Evolutionary conservation across 2,329 filamentous ascomycete species (phyloP).

Genomic region (Xylaria digitata): DNA sequence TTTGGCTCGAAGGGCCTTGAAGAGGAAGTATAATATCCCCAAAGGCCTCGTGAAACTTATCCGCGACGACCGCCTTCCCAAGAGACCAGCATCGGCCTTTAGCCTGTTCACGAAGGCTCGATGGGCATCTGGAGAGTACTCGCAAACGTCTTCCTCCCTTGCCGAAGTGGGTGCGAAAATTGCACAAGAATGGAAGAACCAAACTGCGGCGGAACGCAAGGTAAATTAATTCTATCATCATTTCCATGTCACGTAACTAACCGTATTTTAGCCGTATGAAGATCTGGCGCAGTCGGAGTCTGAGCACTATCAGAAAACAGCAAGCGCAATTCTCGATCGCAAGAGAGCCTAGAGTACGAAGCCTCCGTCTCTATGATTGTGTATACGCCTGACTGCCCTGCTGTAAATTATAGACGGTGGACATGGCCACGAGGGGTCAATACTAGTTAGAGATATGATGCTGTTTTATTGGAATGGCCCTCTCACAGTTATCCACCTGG

Average conservation of each 20-base stretch:
- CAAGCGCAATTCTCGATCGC: slow-evolving; percentile 41
- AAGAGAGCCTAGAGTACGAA: not conserved
- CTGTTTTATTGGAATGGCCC: not conserved
- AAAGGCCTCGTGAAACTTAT: slow-evolving; percentile 49
- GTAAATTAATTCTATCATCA: slow-evolving; percentile 46
- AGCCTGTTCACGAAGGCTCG: slow-evolving; percentile 54
- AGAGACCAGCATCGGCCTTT: slow-evolving; percentile 51
- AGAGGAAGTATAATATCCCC: slow-evolving; percentile 50
- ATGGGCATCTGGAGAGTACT: slow-evolving; percentile 49
- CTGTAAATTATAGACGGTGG: slow-evolving; percentile 6
- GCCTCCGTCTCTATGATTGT: slow-evolving; percentile 23
- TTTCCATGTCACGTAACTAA: slow-evolving; percentile 36
- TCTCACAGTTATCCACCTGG: slow-evolving; percentile 18
- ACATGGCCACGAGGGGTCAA: not conserved
- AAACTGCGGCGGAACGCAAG: slow-evolving; percentile 57
- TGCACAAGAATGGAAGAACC: slow-evolving; percentile 56
- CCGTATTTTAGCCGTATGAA: slow-evolving; percentile 50
- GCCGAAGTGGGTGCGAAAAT: slow-evolving; percentile 45
- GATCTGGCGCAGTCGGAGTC: slow-evolving; percentile 49
- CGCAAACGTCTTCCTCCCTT: slow-evolving; percentile 1
- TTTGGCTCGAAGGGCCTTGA: slow-evolving; percentile 58
- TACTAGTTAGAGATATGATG: not conserved
- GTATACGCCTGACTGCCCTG: not conserved
- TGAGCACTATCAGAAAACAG: slow-evolving; percentile 50
- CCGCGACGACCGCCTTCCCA: slow-evolving; percentile 62